These are phyloP conservation scores for Orbilia javanica DNA, from an alignment of 2,329 filamentous ascomycete species.

Conservation along the genomic window DNA sequence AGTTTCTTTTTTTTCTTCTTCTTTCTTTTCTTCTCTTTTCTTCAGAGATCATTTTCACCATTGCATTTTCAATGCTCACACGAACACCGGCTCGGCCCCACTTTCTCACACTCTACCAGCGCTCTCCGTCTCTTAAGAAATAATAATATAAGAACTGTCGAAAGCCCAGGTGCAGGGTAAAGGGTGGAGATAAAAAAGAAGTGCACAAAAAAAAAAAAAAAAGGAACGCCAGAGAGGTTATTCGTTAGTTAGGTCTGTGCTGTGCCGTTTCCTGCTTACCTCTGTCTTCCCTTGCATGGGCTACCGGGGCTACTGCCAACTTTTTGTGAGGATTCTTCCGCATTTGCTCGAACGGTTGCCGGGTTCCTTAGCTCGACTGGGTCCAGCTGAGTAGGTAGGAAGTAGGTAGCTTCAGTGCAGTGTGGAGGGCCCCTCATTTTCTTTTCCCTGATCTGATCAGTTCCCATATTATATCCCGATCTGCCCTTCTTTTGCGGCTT, in stretches of 20 bases:
- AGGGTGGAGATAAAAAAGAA: constrained; percentile 15
- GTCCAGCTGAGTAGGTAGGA: not conserved
- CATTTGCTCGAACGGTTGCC: constrained; percentile 39
- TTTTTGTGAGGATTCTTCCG: constrained; percentile 56
- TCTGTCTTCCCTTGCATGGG: constrained; percentile 50
- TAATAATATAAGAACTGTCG: not conserved
- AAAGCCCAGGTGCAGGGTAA: not conserved
- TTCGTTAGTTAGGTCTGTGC: constrained; percentile 27
- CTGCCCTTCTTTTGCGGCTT: constrained; percentile 28
- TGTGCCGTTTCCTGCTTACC: constrained; percentile 52
- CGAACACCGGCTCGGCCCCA: constrained; percentile 30
- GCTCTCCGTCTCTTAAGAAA: constrained; percentile 17
- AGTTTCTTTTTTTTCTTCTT: too few relatives aligned
- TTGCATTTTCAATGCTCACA: not conserved
- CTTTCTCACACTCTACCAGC: constrained; percentile 13
- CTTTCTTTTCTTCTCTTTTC: too few relatives aligned
- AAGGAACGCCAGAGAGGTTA: constrained; percentile 12
- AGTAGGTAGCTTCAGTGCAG: not conserved
- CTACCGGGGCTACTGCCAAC: constrained; percentile 33
- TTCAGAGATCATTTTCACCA: not conserved
- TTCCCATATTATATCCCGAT: constrained; percentile 43
- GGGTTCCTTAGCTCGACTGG: constrained; percentile 13
- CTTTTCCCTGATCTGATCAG: constrained; percentile 12
- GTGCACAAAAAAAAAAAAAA: too few relatives aligned
- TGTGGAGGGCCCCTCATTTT: not conserved